Conservation (phyloP, 1,284 basidiomycete species). For the Coriolopsis trogii region DNA sequence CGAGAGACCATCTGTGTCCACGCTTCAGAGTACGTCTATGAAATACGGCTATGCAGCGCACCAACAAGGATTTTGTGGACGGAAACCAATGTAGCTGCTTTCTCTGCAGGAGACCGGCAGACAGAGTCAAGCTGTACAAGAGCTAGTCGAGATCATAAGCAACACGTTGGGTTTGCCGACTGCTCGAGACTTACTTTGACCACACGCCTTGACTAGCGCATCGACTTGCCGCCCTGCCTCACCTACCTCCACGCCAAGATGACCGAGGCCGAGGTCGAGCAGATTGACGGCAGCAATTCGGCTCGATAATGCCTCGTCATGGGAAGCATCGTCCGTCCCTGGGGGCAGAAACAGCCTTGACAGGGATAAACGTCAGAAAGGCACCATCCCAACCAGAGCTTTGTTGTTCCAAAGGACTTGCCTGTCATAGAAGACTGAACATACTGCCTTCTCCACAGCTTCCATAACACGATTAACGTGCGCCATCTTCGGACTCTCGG, state of each 20-base stretch:
- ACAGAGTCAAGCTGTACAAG: conserved; percentile 67
- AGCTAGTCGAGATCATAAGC: conserved; percentile 48
- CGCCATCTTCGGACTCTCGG: conserved; percentile 39
- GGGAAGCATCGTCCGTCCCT: conserved; percentile 77
- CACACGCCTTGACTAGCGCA: conserved; percentile 71
- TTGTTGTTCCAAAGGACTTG: conserved; percentile 19
- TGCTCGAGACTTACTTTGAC: conserved; percentile 61
- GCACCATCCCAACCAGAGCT: not conserved
- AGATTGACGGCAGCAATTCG: conserved; percentile 90
- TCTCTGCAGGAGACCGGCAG: conserved; percentile 74
- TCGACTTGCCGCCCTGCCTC: conserved; percentile 59
- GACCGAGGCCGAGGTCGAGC: conserved; percentile 83
- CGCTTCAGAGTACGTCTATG: not conserved
- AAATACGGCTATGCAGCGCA: conserved; percentile 35
- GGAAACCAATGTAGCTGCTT: conserved; percentile 78
- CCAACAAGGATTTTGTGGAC: conserved; percentile 86
- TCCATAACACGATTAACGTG: conserved; percentile 64
- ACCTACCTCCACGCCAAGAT: conserved; percentile 81
- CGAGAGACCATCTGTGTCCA: conserved; percentile 62
- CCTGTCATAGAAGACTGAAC: conserved; percentile 64
- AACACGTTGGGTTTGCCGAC: too few relatives aligned
- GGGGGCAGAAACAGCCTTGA: conserved; percentile 64
- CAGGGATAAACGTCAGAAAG: not conserved
- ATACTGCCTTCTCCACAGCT: conserved; percentile 70
- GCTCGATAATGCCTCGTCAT: conserved; percentile 87